Percentiles rank a stretch among this genome's conserved stretches.
phyloP scores from a whole-genome alignment of 2,329 filamentous ascomycete genomes.

The Clonostachys rhizophaga region DNA sequence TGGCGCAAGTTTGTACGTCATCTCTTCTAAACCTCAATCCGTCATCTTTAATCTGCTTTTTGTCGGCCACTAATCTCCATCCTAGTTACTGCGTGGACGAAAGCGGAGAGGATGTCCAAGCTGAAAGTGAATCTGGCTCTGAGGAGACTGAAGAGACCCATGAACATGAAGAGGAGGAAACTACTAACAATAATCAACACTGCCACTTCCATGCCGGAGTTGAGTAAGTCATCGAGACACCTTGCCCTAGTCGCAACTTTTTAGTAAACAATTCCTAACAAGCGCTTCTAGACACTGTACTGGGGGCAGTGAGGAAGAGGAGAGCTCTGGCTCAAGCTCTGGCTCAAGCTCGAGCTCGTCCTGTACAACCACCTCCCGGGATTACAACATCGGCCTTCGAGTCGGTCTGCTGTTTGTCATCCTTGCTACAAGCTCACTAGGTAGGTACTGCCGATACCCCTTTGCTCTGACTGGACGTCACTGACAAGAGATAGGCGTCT shows the following conservation, averaged over 20 bases:
- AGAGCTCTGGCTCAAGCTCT: conserved; percentile 6
- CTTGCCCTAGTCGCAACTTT: neutral
- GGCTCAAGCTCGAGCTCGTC: conserved; percentile 9
- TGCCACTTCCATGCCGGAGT: conserved; percentile 75
- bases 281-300: conserved; percentile 47
- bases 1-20: conserved; percentile 46
- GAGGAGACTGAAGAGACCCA: conserved; percentile 12
- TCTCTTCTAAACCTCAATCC: neutral
- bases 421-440: conserved; percentile 62
- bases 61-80: neutral
- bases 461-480: neutral
- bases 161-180: conserved; percentile 9
- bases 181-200: conserved; percentile 25
- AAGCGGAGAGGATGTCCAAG: conserved; percentile 55
- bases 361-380: conserved; percentile 39
- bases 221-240: conserved; percentile 44
- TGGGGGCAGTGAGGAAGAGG: conserved; percentile 27
- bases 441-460: conserved; percentile 41
- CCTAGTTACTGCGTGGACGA: conserved; percentile 57
- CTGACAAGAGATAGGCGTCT: conserved; percentile 39
- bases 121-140: conserved; percentile 30
- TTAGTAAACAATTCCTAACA: conserved; percentile 5
- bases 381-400: conserved; percentile 66
- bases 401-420: conserved; percentile 71
- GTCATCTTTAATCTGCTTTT: neutral